Evolutionary conservation across 495 filamentous ascomycete species (phyloP), one percentile per base, ranked within the genome.

Genomic region (Wilcoxina mikolae): DNA sequence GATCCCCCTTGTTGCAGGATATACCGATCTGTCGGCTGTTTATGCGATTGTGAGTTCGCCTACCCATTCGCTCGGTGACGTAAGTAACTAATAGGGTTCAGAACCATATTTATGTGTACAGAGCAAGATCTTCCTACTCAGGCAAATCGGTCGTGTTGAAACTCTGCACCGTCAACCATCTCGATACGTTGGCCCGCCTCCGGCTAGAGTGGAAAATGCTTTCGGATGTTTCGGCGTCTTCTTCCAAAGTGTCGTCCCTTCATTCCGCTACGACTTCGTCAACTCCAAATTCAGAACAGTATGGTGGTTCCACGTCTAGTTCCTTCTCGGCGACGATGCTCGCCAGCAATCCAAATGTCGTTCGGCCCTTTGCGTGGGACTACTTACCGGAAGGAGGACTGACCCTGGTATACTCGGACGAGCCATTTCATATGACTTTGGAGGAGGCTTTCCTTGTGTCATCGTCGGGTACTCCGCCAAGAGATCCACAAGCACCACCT

Each of bases 51-150:
- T 65, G 65, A 50, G 62, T 65, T 43, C 38, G 46, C 26, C 31
- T 41, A 44, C 47, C 44, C 23, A 29, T 50, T 53, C 12, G 38
- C 53, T 27, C 20, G 18, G 39, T 15, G 51, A 22, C 17, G 28
- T 17, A 28, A 49, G 31, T 26, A 25, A 59, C 38, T 57, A 53
- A 47, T 15, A n/a, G 17, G 20, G 38, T 3, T n/a, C 24, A 65
- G 62, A 66, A 65, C 25, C 62, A 66, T 51, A 62, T 66, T 24
- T 63, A 66, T 56, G 59, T 65, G 29, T 66, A 60, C 38, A 62
- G 63, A 39, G 63, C 56, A 57, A 56, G 38, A 11, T 65, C 59
- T 12, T 41, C 53, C 44, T 41, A 39, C 20, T 60, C 64, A 22
- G 56, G 62, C 12, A 61, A 59, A 33, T 51, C 62, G 9, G 59